phyloP scores from a whole-genome alignment of 2,329 filamentous ascomycete species.

The Plectosphaerella sp. region DNA sequence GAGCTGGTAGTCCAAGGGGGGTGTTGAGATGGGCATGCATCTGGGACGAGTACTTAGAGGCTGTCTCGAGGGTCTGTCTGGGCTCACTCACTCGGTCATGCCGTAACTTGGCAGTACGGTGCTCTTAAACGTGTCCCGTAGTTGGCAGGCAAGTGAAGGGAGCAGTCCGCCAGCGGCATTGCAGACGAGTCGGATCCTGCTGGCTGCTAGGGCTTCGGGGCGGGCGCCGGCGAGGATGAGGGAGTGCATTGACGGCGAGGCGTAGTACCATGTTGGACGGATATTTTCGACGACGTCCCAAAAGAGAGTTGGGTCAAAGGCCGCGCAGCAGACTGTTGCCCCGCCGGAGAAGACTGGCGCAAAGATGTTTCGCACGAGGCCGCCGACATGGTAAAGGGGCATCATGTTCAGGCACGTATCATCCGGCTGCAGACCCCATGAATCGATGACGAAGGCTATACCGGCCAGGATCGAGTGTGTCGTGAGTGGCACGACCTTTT shows the following conservation, averaged over 20 bases:
- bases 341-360: slow-evolving; percentile 50
- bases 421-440: slow-evolving; percentile 40
- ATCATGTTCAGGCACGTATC: slow-evolving; percentile 56
- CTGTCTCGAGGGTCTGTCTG: too few relatives aligned
- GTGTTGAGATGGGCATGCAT: slow-evolving; percentile 54
- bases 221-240: slow-evolving; percentile 46
- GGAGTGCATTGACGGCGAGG: slow-evolving; percentile 53
- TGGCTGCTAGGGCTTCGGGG: slow-evolving; percentile 32
- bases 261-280: slow-evolving; percentile 53
- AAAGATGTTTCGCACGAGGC: slow-evolving; percentile 50
- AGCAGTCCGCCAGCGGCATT: slow-evolving; percentile 51
- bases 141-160: slow-evolving; percentile 42
- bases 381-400: slow-evolving; percentile 53
- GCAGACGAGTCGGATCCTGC: slow-evolving; percentile 46
- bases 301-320: slow-evolving; percentile 50
- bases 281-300: slow-evolving; percentile 48
- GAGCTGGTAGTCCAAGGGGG: slow-evolving; percentile 45
- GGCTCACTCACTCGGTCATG: slow-evolving; percentile 44
- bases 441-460: slow-evolving; percentile 47
- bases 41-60: slow-evolving; percentile 12
- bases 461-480: slow-evolving; percentile 45
- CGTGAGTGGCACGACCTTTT: slow-evolving; percentile 52
- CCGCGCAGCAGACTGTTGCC: slow-evolving; percentile 47
- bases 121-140: slow-evolving; percentile 46
- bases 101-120: slow-evolving; percentile 52